Evolutionary conservation across 345 rosid genomes (phyloP).

Genomic region (Corchorus olitorius): DNA sequence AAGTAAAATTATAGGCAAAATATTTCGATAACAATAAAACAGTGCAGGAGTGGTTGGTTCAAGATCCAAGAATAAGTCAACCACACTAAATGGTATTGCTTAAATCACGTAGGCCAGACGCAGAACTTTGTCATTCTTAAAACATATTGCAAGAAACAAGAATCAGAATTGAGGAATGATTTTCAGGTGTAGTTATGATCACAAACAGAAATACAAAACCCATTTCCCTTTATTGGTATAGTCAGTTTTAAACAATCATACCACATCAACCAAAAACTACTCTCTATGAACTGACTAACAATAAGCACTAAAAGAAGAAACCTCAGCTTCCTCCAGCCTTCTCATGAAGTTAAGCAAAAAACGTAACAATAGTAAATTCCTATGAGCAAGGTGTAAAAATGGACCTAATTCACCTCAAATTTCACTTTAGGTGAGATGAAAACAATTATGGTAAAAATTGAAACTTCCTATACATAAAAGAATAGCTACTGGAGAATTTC

Average conservation of each 20-base stretch:
- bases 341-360: neutral
- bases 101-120: neutral
- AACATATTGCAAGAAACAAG: neutral
- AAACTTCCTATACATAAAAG: neutral
- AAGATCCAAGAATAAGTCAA: neutral
- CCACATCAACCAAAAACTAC: neutral
- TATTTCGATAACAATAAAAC: neutral
- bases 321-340: neutral
- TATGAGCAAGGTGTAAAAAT: neutral
- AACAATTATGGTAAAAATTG: neutral
- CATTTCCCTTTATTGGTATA: neutral
- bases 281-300: neutral
- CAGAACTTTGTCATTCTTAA: neutral
- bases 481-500: slow-evolving; percentile 17
- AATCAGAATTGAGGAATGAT: neutral
- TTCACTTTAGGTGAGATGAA: neutral
- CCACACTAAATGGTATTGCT: neutral
- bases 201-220: neutral
- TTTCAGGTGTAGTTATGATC: neutral
- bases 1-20: neutral
- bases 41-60: neutral
- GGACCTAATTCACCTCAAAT: neutral
- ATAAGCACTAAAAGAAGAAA: neutral
- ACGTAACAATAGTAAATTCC: slow-evolving; percentile 6
- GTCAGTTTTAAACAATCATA: neutral